Evolutionary conservation across 176 grass and related monocot genomes (phyloP), one percentile per base, ranked within the genome.

Genomic region (Ensete glaucum): DNA sequence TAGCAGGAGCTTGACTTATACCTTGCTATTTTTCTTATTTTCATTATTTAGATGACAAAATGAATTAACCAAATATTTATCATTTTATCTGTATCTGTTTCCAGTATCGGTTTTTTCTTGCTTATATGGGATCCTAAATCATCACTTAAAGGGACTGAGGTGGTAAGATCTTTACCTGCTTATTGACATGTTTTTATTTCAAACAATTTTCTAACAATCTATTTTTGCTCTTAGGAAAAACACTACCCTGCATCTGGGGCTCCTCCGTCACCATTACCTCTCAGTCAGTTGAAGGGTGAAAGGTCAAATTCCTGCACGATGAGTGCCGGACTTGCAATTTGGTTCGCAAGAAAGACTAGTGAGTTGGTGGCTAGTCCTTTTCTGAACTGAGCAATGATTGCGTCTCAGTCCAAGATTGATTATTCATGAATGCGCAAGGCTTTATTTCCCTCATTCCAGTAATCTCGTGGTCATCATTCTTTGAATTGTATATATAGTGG

Each of bases 291-390:
- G n/a, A 82, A 73, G 54, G 77, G 88, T 82, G 83, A 29, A 80
- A 62, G 80, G 29, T 27, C 64, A 54, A 62, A 86, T 70, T 51
- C 80, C 70, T 83, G 79, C 71, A 17, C 87, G 73, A 81, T 87
- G 79, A 64, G 67, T 87, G 34, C 80, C 94, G 95, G 90, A 93
- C 24, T 68, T 98, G 19, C 78, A 79, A 76, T 87, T 98, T 62
- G 88, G 82, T 50, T 98, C 95, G 19, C 95, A 93, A 62, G 90
- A 87, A 48, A 88, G 89, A 81, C 67, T 92, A 9, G 83, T 86
- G n/a, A 85, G 87, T 62, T 97, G 88, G 88, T 92, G 88, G 88
- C 70, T 90, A 59, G 83, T 92, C 43, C 57, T 73, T 62, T 26
- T 82, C 26, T 91, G 87, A 73, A 55, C 52, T 52, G 19, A 66